Conservation (phyloP, 345 rosid species). For the Microcos paniculata region DNA sequence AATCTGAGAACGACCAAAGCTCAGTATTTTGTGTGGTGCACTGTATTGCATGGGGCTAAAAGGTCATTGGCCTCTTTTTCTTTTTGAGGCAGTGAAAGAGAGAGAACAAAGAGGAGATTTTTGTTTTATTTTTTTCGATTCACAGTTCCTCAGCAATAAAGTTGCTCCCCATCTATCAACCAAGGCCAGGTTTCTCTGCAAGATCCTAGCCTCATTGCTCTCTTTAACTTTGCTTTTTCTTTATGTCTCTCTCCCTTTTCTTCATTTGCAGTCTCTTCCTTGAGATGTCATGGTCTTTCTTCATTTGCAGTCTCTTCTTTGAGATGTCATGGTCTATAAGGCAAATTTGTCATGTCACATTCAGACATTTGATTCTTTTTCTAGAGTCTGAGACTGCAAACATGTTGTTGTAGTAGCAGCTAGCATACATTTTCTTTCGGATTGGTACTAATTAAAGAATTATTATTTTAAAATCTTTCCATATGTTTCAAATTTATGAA, state of each 20-base stretch:
- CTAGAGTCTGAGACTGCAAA: neutral
- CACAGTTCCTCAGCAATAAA: constrained; percentile 19
- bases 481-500: constrained; percentile 6
- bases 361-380: constrained; percentile 27
- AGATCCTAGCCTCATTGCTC: constrained; percentile 18
- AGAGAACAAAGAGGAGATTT: neutral
- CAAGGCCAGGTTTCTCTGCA: constrained; percentile 25
- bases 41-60: constrained; percentile 23
- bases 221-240: constrained; percentile 17
- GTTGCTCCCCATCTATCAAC: constrained; percentile 18
- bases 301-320: constrained; percentile 21
- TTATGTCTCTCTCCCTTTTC: neutral
- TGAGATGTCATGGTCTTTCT: constrained; percentile 25
- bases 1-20: constrained; percentile 27
- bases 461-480: neutral
- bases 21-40: constrained; percentile 15
- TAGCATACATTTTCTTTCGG: neutral
- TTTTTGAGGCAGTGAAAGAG: constrained; percentile 1
- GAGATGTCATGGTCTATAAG: constrained; percentile 22
- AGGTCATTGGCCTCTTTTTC: constrained; percentile 20
- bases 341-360: constrained; percentile 29
- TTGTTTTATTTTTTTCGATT: neutral
- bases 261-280: constrained; percentile 18
- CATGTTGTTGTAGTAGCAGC: neutral
- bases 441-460: neutral